Evolutionary conservation across 1,284 basidiomycete genomes (phyloP), one percentile per base, ranked within the genome.

Genomic region (Cutaneotrichosporon sp.): DNA sequence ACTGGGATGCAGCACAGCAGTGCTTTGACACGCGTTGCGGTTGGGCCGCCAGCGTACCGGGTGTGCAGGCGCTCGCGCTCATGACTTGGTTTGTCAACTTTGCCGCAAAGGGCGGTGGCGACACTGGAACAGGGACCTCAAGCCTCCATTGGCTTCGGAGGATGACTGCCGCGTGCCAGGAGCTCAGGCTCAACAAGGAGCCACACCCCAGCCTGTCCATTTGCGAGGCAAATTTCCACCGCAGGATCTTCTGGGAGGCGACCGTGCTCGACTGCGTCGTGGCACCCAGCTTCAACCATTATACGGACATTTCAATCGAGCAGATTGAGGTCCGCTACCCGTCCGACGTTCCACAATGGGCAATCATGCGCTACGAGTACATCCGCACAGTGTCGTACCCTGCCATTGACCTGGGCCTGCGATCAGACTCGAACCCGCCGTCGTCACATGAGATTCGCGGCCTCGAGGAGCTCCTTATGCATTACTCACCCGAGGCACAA

Each of bases 21-120:
- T 79, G 77, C 65, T 76, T 79, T 49, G 76, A 77, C 56, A 76
- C 75, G 5, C 67, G 73, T 13, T 78, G 76, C 61, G 77, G 77
- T 4, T 79, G 75, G 74, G 69, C 71, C 5, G 70, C 75, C 0
- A 75, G 70, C 51, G 67, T 79, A 0, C 71, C 76, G 6, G 77
- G 76, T 8, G 74, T 77, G 4, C 77, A 79, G 61, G 76, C 76
- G 10, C 60, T 78, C 42, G 74, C 66, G 2, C 59, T 79, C 14
- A 72, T 71, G 30, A 69, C 74, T 5, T 59, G 73, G 11, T 79
- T 79, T 65, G 77, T 78, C 26, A 72, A 70, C 2, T 76, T 78
- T 62, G 76, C 75, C 0, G 76, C 75, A 73, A 65, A 73, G 51
- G 77, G 76, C 5, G 71, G 73, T 2, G 63, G 70, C 30, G 73